These are phyloP conservation scores for Penicillium sclerotiorum DNA, from an alignment of 2,329 filamentous ascomycete genomes.

Conservation along the genomic window DNA sequence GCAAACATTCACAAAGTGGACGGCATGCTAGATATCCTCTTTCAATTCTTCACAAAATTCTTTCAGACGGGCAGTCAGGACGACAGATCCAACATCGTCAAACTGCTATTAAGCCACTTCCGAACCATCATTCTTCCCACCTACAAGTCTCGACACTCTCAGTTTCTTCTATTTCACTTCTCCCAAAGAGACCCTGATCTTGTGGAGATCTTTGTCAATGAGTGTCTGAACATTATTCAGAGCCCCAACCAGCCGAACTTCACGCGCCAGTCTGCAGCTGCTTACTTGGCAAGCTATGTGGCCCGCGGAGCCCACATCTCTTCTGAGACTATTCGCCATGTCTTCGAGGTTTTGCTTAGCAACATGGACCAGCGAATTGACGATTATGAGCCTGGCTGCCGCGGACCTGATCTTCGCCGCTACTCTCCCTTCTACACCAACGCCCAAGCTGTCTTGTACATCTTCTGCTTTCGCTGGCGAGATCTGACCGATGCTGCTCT, in stretches of 20 bases:
- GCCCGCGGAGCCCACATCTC: slow-evolving; percentile 87
- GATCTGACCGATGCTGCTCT: slow-evolving; percentile 70
- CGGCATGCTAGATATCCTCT: slow-evolving; percentile 82
- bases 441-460: slow-evolving; percentile 87
- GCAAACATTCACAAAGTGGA: slow-evolving; percentile 91
- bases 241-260: slow-evolving; percentile 70
- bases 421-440: slow-evolving; percentile 86
- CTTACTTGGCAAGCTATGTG: slow-evolving; percentile 93
- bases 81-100: slow-evolving; percentile 71
- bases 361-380: slow-evolving; percentile 73
- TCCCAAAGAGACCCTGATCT: slow-evolving; percentile 78
- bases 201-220: slow-evolving; percentile 79
- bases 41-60: slow-evolving; percentile 74
- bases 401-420: slow-evolving; percentile 80
- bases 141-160: slow-evolving; percentile 87
- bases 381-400: slow-evolving; percentile 74
- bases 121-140: slow-evolving; percentile 85
- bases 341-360: slow-evolving; percentile 76
- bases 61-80: slow-evolving; percentile 71
- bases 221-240: slow-evolving; percentile 72
- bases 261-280: slow-evolving; percentile 79
- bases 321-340: slow-evolving; percentile 69
- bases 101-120: slow-evolving; percentile 82
- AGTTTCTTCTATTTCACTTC: slow-evolving; percentile 96
- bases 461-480: slow-evolving; percentile 97